These are phyloP conservation scores for Piper betle DNA, from an alignment of 164 flowering plant genomes.

Conservation along the genomic window DNA sequence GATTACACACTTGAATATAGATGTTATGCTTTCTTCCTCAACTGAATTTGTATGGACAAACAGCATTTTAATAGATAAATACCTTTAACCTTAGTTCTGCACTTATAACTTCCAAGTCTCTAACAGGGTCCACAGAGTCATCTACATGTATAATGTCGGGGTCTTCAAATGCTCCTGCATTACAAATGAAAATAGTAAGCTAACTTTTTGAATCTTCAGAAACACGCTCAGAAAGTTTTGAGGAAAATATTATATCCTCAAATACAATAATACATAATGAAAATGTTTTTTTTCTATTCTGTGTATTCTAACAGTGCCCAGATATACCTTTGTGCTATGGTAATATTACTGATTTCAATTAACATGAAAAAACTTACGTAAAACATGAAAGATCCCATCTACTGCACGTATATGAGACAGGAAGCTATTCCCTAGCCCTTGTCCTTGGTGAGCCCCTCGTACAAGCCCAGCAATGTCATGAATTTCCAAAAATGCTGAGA, in stretches of 20 bases:
- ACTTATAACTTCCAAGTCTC: slow-evolving; percentile 81
- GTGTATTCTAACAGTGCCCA: too few species aligned
- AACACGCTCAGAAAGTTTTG: neutral
- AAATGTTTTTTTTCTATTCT: too few species aligned
- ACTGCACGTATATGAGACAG: slow-evolving; percentile 97
- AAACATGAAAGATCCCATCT: slow-evolving; percentile 97
- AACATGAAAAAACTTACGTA: slow-evolving; percentile 42
- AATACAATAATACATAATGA: too few species aligned
- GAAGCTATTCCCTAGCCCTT: slow-evolving; percentile 93
- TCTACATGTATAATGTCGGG: slow-evolving; percentile 98
- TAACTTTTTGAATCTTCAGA: neutral
- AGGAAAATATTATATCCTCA: too few species aligned
- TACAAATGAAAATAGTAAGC: neutral
- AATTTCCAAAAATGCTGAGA: slow-evolving; percentile 89
- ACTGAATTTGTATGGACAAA: neutral
- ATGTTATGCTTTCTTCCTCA: neutral
- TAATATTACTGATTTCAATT: too few species aligned
- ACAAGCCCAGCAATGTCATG: slow-evolving; percentile 99
- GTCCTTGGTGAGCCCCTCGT: slow-evolving; percentile 92
- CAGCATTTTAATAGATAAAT: neutral
- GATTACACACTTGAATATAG: too few species aligned
- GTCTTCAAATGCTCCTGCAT: slow-evolving; percentile 95
- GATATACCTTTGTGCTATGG: too few species aligned
- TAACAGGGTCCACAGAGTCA: slow-evolving; percentile 87
- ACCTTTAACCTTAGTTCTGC: slow-evolving; percentile 86